Conservation (phyloP, 192 early-diverging fungal species). For the Podochytrium sp. region DNA sequence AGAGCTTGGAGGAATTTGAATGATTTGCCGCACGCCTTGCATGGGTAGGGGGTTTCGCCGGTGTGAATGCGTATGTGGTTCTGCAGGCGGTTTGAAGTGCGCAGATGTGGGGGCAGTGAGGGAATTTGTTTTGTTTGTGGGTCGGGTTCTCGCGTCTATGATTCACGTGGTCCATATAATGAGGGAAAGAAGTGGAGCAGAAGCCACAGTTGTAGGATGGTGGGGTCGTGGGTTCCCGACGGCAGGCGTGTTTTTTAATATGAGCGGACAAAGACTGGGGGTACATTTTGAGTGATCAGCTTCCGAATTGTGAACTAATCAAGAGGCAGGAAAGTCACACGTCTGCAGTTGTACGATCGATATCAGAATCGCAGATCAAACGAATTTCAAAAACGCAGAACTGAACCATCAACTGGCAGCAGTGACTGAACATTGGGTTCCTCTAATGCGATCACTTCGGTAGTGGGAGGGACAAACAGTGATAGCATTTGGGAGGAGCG, state of each 20-base stretch:
- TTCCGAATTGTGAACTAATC: too few species aligned
- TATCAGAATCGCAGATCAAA: too few species aligned
- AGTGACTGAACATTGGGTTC: too few species aligned
- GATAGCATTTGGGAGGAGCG: too few species aligned
- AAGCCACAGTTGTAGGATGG: background rate
- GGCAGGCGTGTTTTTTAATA: background rate
- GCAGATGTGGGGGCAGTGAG: background rate
- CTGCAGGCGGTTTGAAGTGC: background rate
- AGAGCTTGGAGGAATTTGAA: too few species aligned
- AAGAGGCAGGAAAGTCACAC: too few species aligned
- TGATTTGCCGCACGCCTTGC: background rate
- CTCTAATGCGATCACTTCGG: too few species aligned
- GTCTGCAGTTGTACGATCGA: too few species aligned
- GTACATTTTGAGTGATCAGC: too few species aligned
- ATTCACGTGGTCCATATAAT: background rate
- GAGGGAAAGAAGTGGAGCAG: background rate
- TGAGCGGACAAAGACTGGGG: background rate
- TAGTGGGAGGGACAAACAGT: too few species aligned
- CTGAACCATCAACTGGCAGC: too few species aligned
- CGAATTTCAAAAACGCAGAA: too few species aligned
- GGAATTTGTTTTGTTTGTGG: background rate
- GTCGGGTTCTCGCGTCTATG: background rate
- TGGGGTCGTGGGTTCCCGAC: background rate
- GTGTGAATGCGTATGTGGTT: background rate
- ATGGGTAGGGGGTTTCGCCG: background rate